Conservation (phyloP, 805 yeast genomes). For the Brettanomyces custersianus region DNA sequence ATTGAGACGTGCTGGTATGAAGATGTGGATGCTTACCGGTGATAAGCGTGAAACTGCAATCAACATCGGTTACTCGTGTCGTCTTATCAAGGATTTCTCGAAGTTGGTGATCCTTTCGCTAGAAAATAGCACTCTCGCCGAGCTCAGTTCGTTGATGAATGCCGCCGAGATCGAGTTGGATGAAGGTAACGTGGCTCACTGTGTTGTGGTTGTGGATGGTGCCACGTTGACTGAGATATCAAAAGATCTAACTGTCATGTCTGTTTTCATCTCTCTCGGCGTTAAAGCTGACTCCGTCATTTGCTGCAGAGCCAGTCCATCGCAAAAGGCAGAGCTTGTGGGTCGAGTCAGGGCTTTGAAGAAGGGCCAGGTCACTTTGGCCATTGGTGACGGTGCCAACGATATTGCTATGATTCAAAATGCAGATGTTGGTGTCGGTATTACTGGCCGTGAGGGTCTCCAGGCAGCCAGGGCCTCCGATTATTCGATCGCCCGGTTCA, state of each 20-base stretch:
- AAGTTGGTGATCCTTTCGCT: slow-evolving; percentile 62
- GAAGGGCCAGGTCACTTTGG: slow-evolving; percentile 70
- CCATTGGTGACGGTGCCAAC: slow-evolving; percentile 98
- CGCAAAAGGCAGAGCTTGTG: slow-evolving; percentile 92
- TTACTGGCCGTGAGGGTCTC: slow-evolving; percentile 93
- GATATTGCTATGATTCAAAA: slow-evolving; percentile 99
- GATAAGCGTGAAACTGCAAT: slow-evolving; percentile 98
- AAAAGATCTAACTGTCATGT: slow-evolving; percentile 58
- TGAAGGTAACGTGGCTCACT: slow-evolving; percentile 76
- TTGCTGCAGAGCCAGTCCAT: slow-evolving; percentile 94
- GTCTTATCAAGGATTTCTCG: slow-evolving; percentile 85
- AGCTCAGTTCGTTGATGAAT: slow-evolving; percentile 56
- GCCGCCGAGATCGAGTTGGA: slow-evolving; percentile 69
- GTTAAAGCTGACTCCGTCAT: slow-evolving; percentile 84
- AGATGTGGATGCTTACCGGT: slow-evolving; percentile 97
- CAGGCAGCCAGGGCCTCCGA: slow-evolving; percentile 96
- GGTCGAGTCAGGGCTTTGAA: slow-evolving; percentile 64
- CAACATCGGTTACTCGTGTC: slow-evolving; percentile 92
- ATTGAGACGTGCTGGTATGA: slow-evolving; percentile 85
- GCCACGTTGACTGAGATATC: slow-evolving; percentile 69
- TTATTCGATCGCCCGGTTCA: slow-evolving; percentile 90
- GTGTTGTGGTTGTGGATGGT: slow-evolving; percentile 95
- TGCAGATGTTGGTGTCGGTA: slow-evolving; percentile 96
- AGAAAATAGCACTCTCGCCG: slow-evolving; percentile 30
- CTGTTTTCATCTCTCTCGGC: slow-evolving; percentile 77